A percentile compares a stretch with the other conserved stretches of the same genome.
Conservation (phyloP, 495 filamentous ascomycete genomes). For the Penicillium lagena region DNA sequence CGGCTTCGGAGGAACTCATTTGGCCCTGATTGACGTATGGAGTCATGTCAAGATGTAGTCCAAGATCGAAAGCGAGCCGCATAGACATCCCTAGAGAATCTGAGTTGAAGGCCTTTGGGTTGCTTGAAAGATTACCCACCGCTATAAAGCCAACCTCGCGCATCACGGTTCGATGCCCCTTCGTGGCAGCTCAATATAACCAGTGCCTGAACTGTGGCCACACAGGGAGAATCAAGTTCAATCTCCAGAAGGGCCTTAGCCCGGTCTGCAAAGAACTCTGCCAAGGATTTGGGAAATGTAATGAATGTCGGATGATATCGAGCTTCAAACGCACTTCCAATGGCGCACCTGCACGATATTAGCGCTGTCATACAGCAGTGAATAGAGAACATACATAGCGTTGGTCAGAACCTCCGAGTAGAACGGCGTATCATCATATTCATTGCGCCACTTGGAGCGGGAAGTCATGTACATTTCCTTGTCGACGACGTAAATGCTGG, state of each 20-base stretch:
- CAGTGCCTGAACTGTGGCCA: constrained; percentile 45
- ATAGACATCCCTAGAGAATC: constrained; percentile 38
- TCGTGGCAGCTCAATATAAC: constrained; percentile 44
- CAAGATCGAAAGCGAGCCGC: constrained; percentile 45
- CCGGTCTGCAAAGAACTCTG: constrained; percentile 44
- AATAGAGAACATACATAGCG: constrained; percentile 32
- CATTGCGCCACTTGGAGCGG: constrained; percentile 34
- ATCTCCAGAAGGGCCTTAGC: constrained; percentile 44
- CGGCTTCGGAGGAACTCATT: constrained; percentile 36
- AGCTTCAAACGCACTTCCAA: constrained; percentile 42
- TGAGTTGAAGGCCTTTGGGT: too few relatives aligned
- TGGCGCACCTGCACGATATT: constrained; percentile 31
- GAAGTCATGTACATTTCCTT: constrained; percentile 41
- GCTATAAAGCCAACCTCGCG: constrained; percentile 46
- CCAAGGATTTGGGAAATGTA: constrained; percentile 39
- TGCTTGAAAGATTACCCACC: constrained; percentile 18
- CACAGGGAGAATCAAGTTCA: constrained; percentile 43
- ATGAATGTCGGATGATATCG: constrained; percentile 41
- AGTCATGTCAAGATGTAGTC: constrained; percentile 42
- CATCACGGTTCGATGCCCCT: constrained; percentile 39
- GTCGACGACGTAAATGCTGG: constrained; percentile 43
- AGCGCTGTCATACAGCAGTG: not conserved
- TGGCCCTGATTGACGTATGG: constrained; percentile 37
- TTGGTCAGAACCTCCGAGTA: constrained; percentile 46
- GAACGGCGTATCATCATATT: constrained; percentile 37